These are phyloP conservation scores for Talaromyces sp. DNA, from an alignment of 2,329 filamentous ascomycete genomes.

Conservation along the genomic window DNA sequence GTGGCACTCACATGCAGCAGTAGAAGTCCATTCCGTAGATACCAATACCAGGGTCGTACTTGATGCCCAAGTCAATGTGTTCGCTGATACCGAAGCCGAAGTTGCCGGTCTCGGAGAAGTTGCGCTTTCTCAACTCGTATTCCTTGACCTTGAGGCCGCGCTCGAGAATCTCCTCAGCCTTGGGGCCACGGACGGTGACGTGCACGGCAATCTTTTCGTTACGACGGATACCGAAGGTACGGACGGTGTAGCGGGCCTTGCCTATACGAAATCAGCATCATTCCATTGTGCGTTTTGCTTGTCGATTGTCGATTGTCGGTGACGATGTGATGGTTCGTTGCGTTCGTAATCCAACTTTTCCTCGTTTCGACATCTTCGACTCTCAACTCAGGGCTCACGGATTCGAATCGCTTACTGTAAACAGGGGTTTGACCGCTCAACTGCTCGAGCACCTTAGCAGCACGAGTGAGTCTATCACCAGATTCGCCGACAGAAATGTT, in stretches of 20 bases:
- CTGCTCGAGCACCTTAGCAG: conserved; percentile 99
- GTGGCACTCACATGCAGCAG: conserved; percentile 82
- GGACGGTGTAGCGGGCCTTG: conserved; percentile 99
- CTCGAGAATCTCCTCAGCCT: conserved; percentile 99
- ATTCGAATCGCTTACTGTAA: conserved; percentile 71
- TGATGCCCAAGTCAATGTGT: conserved; percentile 99
- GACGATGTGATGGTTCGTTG: neutral
- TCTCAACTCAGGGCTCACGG: neutral
- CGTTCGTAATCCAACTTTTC: neutral
- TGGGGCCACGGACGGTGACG: conserved; percentile 98
- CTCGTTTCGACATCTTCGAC: conserved; percentile 1
- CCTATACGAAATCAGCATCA: conserved; percentile 51
- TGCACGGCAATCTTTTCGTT: conserved; percentile 99
- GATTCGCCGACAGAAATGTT: conserved; percentile 99
- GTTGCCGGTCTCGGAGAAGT: conserved; percentile 99
- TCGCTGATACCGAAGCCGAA: conserved; percentile 99
- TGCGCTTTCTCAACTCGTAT: conserved; percentile 98
- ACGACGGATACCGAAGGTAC: conserved; percentile 99
- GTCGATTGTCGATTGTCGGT: neutral
- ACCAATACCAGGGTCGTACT: conserved; percentile 97
- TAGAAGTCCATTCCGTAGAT: conserved; percentile 99
- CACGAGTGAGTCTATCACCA: conserved; percentile 99
- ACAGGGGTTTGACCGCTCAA: conserved; percentile 98
- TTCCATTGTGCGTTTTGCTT: neutral
- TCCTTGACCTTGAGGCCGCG: conserved; percentile 99